These are phyloP conservation scores for Nyctanthes arbortristis DNA, from an alignment of 257 asterid genomes.

Conservation along the genomic window DNA sequence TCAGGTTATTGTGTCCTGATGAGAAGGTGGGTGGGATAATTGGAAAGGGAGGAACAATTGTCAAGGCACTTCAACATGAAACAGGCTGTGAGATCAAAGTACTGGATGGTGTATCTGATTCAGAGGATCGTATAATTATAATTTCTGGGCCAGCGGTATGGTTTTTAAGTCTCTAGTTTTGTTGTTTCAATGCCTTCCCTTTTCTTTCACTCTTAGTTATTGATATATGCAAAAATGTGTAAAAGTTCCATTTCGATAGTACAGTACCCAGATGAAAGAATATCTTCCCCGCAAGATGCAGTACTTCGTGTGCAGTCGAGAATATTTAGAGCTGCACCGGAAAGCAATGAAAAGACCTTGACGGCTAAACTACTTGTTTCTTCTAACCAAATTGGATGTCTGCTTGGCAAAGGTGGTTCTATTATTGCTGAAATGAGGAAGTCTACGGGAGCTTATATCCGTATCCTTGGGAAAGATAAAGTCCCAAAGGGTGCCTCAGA, in stretches of 20 bases:
- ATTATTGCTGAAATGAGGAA: constrained; percentile 96
- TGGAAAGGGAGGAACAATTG: constrained; percentile 84
- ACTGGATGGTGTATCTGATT: constrained; percentile 56
- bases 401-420: constrained; percentile 95
- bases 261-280: constrained; percentile 83
- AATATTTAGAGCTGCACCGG: constrained; percentile 74
- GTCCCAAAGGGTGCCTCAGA: constrained; percentile 77
- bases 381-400: constrained; percentile 94
- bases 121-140: constrained; percentile 81
- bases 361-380: constrained; percentile 78
- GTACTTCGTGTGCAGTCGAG: constrained; percentile 80
- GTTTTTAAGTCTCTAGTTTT: constrained; percentile 22
- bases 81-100: constrained; percentile 90
- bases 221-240: constrained; percentile 10
- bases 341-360: constrained; percentile 63
- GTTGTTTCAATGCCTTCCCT: constrained; percentile 3
- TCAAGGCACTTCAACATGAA: constrained; percentile 81
- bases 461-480: constrained; percentile 85
- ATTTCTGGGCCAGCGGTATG: constrained; percentile 88
- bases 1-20: constrained; percentile 71
- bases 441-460: constrained; percentile 88
- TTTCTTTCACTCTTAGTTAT: constrained; percentile 6
- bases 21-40: constrained; percentile 95
- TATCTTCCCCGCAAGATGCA: constrained; percentile 86
- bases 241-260: constrained; percentile 25